Conservation (phyloP, 2,329 filamentous ascomycete genomes). For the Clonostachys byssicola region DNA sequence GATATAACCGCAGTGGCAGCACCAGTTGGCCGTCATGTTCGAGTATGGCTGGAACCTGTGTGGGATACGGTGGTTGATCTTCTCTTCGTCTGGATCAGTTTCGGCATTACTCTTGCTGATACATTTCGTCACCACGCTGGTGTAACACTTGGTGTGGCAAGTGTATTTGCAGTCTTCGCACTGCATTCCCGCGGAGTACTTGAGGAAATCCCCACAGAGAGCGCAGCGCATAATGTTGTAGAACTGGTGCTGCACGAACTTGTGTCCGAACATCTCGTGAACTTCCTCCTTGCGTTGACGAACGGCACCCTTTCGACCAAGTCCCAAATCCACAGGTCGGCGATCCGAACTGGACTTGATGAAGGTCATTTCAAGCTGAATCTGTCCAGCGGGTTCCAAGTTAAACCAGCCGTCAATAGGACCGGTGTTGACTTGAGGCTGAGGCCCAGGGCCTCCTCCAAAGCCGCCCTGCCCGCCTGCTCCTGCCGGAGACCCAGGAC, state of each 20-base stretch:
- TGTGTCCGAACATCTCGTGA: conserved; percentile 98
- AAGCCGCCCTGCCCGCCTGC: conserved; percentile 26
- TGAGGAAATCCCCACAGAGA: conserved; percentile 95
- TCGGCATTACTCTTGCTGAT: conserved; percentile 99
- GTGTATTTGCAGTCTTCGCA: conserved; percentile 99
- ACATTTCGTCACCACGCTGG: conserved; percentile 96
- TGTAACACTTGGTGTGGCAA: conserved; percentile 96
- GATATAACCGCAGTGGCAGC: conserved; percentile 96
- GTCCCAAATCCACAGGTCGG: conserved; percentile 78
- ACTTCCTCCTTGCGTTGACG: conserved; percentile 97
- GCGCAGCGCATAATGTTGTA: conserved; percentile 99
- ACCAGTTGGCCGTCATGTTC: conserved; percentile 98
- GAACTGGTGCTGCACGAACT: conserved; percentile 97
- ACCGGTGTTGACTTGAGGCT: conserved; percentile 48
- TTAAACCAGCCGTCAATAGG: conserved; percentile 96
- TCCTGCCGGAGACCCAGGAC: conserved; percentile 32
- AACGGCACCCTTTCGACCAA: conserved; percentile 92
- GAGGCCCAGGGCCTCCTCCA: conserved; percentile 28
- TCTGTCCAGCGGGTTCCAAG: conserved; percentile 87
- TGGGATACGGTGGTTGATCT: conserved; percentile 98
- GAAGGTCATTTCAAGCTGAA: conserved; percentile 89
- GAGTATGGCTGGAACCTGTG: conserved; percentile 96
- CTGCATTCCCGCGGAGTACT: conserved; percentile 98
- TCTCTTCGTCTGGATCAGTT: conserved; percentile 96
- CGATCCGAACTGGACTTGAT: conserved; percentile 84